Percentiles rank a stretch among this genome's conserved stretches.
Evolutionary conservation across 2,329 filamentous ascomycete genomes (phyloP).

Genomic region (Eurotiales sp.): DNA sequence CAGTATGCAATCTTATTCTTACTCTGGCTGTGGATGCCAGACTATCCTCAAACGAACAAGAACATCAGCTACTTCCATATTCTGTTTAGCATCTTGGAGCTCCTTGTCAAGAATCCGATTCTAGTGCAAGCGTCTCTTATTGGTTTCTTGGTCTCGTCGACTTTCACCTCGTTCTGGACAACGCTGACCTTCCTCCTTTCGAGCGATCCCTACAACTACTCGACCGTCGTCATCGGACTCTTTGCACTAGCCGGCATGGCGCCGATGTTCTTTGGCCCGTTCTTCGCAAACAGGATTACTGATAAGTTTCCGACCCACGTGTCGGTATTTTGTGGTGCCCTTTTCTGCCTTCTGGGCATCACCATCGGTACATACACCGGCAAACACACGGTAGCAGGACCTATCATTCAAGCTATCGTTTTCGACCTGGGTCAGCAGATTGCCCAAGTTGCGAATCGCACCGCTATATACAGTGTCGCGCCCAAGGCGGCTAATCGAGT

Average conservation of each 20-base stretch:
- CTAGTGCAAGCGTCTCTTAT: slow-evolving; percentile 68
- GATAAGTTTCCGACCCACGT: slow-evolving; percentile 67
- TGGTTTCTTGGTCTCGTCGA: slow-evolving; percentile 58
- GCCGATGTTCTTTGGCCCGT: slow-evolving; percentile 62
- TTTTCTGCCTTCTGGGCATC: slow-evolving; percentile 58
- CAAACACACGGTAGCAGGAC: slow-evolving; percentile 62
- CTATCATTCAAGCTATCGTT: slow-evolving; percentile 66
- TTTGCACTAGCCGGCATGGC: slow-evolving; percentile 75
- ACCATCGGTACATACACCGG: slow-evolving; percentile 67
- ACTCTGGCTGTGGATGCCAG: slow-evolving; percentile 72
- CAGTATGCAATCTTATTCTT: slow-evolving; percentile 64
- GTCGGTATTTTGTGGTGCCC: slow-evolving; percentile 60
- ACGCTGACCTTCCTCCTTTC: slow-evolving; percentile 77
- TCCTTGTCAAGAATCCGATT: slow-evolving; percentile 63
- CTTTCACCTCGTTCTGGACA: slow-evolving; percentile 68
- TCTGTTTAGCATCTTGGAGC: slow-evolving; percentile 60
- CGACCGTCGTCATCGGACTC: slow-evolving; percentile 66
- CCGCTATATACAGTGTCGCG: slow-evolving; percentile 66
- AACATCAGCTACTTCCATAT: slow-evolving; percentile 62
- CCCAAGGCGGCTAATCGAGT: slow-evolving; percentile 69
- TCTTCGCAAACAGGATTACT: slow-evolving; percentile 67
- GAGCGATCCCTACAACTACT: slow-evolving; percentile 64
- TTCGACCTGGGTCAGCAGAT: slow-evolving; percentile 71
- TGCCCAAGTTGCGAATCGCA: slow-evolving; percentile 68
- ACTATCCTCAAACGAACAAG: slow-evolving; percentile 73